Evolutionary conservation across 441 rosid species (phyloP).

Genomic region (Sinapis alba): DNA sequence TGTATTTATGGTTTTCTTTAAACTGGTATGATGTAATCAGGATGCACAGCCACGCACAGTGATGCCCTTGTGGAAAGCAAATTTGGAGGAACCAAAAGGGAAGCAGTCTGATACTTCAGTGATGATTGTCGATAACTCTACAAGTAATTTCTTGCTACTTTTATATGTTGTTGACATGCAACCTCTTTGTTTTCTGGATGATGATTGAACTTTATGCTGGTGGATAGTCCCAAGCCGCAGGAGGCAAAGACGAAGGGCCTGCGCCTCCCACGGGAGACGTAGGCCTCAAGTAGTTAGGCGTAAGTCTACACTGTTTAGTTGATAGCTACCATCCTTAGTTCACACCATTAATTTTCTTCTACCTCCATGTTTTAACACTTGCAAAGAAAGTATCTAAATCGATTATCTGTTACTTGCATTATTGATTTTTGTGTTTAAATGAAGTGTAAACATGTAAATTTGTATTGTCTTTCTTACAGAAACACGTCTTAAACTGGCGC

Average conservation of each 20-base stretch:
- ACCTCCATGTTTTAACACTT: neutral
- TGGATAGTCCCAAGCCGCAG: slow-evolving; percentile 77
- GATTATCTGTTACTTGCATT: slow-evolving; percentile 4
- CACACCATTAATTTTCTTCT: neutral
- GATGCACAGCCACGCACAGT: slow-evolving; percentile 79
- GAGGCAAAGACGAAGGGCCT: slow-evolving; percentile 64
- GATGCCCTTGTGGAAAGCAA: slow-evolving; percentile 85
- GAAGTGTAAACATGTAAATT: slow-evolving; percentile 16
- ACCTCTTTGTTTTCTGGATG: slow-evolving; percentile 33
- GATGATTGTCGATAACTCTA: slow-evolving; percentile 62
- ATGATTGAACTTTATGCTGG: slow-evolving; percentile 54
- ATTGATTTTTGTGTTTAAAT: neutral
- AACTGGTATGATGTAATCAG: slow-evolving; percentile 47
- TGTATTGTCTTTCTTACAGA: slow-evolving; percentile 47
- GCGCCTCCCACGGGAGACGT: slow-evolving; percentile 59
- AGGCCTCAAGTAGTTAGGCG: slow-evolving; percentile 69
- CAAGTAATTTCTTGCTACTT: slow-evolving; percentile 58
- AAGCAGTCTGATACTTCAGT: slow-evolving; percentile 78
- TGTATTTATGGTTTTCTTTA: neutral
- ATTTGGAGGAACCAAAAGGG: slow-evolving; percentile 75
- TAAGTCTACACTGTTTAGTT: slow-evolving; percentile 62
- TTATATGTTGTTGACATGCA: slow-evolving; percentile 28
- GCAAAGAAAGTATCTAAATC: neutral
- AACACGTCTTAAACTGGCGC: slow-evolving; percentile 69
- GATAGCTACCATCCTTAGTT: slow-evolving; percentile 34